Percentiles rank a stretch among this genome's conserved stretches.
Evolutionary conservation across 495 filamentous ascomycete genomes (phyloP).

Genomic region (Xylaria venustula): DNA sequence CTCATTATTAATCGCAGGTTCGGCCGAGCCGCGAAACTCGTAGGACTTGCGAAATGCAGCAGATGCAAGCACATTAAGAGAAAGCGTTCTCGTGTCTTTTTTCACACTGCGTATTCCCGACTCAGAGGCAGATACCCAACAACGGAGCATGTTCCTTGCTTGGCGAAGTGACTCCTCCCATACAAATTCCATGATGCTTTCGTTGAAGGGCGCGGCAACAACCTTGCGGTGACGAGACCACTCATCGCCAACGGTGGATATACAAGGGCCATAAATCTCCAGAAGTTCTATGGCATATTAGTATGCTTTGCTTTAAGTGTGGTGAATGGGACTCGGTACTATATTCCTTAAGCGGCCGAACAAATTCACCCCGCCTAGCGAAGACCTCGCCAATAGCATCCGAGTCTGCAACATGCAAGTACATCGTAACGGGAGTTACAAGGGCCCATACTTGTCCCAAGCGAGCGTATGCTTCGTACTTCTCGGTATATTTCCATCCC

Average conservation of each 20-base stretch:
- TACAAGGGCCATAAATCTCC: slow-evolving; percentile 18
- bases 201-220: slow-evolving; percentile 41
- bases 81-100: slow-evolving; percentile 29
- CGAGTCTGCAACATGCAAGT: slow-evolving; percentile 14
- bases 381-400: too few relatives aligned
- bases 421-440: slow-evolving; percentile 6
- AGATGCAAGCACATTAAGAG: slow-evolving; percentile 36
- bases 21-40: slow-evolving; percentile 23
- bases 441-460: slow-evolving; percentile 19
- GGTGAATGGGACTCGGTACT: too few relatives aligned
- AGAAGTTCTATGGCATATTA: slow-evolving; percentile 7
- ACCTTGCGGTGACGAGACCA: slow-evolving; percentile 43
- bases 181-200: slow-evolving; percentile 39
- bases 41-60: slow-evolving; percentile 36
- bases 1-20: neutral
- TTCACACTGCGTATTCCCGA: slow-evolving; percentile 10
- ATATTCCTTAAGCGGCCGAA: too few relatives aligned
- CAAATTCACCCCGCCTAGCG: too few relatives aligned
- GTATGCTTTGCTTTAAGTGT: neutral
- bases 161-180: slow-evolving; percentile 41
- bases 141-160: slow-evolving; percentile 34
- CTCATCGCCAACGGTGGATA: slow-evolving; percentile 19
- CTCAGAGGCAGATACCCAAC: slow-evolving; percentile 24
- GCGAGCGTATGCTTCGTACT: neutral
- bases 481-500: slow-evolving; percentile 16